A percentile compares a stretch with the other conserved stretches of the same genome.
Conservation (phyloP, 2,329 filamentous ascomycete genomes). For the Davidsoniella eucalypti region DNA sequence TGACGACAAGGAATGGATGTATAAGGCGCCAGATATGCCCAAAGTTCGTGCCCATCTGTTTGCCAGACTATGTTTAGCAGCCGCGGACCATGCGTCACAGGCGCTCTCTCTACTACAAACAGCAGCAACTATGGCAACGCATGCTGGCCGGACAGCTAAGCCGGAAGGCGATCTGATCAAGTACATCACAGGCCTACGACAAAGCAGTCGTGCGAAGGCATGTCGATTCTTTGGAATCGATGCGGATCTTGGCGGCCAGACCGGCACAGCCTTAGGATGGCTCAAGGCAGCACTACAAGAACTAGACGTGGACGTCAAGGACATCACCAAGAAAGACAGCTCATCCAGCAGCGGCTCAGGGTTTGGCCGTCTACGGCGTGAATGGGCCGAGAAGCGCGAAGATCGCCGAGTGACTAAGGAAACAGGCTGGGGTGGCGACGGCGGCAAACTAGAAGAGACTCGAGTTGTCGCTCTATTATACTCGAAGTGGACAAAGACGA, state of each 20-base stretch:
- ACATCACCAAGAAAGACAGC: slow-evolving; percentile 31
- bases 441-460: slow-evolving; percentile 67
- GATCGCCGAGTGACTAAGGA: slow-evolving; percentile 64
- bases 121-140: slow-evolving; percentile 16
- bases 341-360: slow-evolving; percentile 24
- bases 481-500: slow-evolving; percentile 79
- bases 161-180: slow-evolving; percentile 49
- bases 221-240: slow-evolving; percentile 86
- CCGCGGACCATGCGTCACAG: slow-evolving; percentile 70
- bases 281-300: slow-evolving; percentile 60
- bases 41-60: slow-evolving; percentile 81
- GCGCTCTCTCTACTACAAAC: slow-evolving; percentile 38
- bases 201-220: slow-evolving; percentile 65
- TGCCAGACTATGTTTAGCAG: slow-evolving; percentile 71
- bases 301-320: slow-evolving; percentile 42
- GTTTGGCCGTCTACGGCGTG: slow-evolving; percentile 52
- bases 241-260: slow-evolving; percentile 65
- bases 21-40: slow-evolving; percentile 70
- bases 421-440: slow-evolving; percentile 62
- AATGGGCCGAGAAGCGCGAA: slow-evolving; percentile 60
- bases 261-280: slow-evolving; percentile 78
- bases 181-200: slow-evolving; percentile 61
- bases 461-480: slow-evolving; percentile 76
- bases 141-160: slow-evolving; percentile 18
- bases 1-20: slow-evolving; percentile 91